These are phyloP conservation scores for Leonotis leonurus DNA, from an alignment of 257 asterid genomes.

Conservation along the genomic window DNA sequence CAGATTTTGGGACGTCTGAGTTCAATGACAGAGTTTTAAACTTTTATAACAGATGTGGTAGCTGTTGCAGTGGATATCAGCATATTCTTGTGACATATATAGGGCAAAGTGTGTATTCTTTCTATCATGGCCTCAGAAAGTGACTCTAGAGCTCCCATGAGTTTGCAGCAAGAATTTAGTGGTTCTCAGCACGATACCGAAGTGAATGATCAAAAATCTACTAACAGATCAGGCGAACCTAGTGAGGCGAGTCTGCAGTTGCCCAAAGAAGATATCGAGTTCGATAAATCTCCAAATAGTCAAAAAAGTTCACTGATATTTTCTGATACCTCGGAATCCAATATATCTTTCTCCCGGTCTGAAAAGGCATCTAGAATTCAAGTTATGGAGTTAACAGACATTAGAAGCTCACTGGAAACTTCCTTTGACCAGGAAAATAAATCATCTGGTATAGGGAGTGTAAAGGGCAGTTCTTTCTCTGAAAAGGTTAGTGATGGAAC, in stretches of 20 bases:
- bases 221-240: conserved; percentile 26
- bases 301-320: not conserved
- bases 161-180: conserved; percentile 23
- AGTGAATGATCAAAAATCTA: conserved; percentile 23
- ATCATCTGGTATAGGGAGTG: conserved; percentile 31
- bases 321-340: conserved; percentile 22
- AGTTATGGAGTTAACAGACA: conserved; percentile 16
- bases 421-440: conserved; percentile 33
- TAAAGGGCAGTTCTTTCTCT: conserved; percentile 32
- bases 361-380: conserved; percentile 15
- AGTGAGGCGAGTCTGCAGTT: not conserved
- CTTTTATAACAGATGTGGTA: not conserved
- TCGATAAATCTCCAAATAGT: conserved; percentile 4
- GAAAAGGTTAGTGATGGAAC: conserved; percentile 44
- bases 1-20: conserved; percentile 1
- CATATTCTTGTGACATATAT: conserved; percentile 7
- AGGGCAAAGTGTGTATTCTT: no score
- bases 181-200: conserved; percentile 21
- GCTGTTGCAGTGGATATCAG: not conserved
- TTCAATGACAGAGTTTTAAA: not conserved
- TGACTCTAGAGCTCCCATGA: conserved; percentile 31
- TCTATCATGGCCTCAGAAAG: conserved; percentile 54
- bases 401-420: conserved; percentile 28
- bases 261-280: conserved; percentile 11
- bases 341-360: conserved; percentile 11